Conservation (phyloP, 2,329 filamentous ascomycete genomes). For the Ascomycota sp. region DNA sequence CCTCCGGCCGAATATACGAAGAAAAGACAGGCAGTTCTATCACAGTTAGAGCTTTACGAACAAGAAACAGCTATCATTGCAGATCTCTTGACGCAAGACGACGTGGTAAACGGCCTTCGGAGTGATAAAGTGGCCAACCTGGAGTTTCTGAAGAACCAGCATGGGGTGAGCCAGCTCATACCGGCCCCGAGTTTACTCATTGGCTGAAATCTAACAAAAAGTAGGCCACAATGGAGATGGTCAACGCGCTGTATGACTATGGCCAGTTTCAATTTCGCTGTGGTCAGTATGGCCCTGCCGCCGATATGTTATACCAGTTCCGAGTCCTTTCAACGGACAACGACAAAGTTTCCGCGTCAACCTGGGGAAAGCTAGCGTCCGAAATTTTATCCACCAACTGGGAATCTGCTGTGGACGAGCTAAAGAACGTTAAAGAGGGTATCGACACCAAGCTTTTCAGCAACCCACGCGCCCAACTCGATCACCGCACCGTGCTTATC, state of each 20-base stretch:
- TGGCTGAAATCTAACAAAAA: conserved; percentile 1
- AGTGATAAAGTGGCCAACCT: conserved; percentile 98
- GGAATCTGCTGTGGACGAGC: conserved; percentile 79
- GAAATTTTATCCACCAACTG: conserved; percentile 91
- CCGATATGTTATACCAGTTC: conserved; percentile 91
- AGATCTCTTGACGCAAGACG: conserved; percentile 65
- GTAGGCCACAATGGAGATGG: conserved; percentile 77
- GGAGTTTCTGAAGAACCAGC: conserved; percentile 90
- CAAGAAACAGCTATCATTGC: conserved; percentile 76
- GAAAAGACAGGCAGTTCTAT: conserved; percentile 74
- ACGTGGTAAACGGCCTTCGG: conserved; percentile 72
- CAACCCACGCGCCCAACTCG: conserved; percentile 85
- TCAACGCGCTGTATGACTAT: conserved; percentile 85
- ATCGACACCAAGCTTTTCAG: conserved; percentile 92
- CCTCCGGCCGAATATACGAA: conserved; percentile 67
- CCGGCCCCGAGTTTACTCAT: not conserved
- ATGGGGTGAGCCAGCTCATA: conserved; percentile 38
- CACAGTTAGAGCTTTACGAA: conserved; percentile 61
- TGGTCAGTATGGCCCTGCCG: conserved; percentile 73
- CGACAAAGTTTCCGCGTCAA: conserved; percentile 86
- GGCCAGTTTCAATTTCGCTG: conserved; percentile 97
- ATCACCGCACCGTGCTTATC: conserved; percentile 89
- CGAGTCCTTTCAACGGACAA: conserved; percentile 94
- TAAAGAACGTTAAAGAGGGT: conserved; percentile 70
- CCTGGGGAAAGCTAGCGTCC: conserved; percentile 91